These are phyloP conservation scores for Chamaecrista fasciculata DNA, from an alignment of 306 rosid species.

Conservation along the genomic window DNA sequence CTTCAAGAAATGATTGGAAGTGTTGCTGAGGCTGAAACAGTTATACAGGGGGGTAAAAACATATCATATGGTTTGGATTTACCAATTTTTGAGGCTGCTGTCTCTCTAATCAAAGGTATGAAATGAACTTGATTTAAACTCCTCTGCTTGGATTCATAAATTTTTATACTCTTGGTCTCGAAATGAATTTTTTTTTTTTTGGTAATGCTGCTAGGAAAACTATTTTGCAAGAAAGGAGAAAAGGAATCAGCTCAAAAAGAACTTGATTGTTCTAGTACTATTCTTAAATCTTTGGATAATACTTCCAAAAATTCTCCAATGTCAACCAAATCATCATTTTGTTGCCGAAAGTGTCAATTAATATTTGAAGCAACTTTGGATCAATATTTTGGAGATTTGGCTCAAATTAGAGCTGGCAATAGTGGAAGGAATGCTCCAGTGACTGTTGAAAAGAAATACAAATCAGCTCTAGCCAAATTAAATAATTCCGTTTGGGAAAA, in stretches of 20 bases:
- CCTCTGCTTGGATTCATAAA: constrained; percentile 18
- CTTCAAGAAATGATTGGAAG: constrained; percentile 75
- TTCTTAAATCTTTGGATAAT: too few species aligned
- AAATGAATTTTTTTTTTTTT: constrained; percentile 22
- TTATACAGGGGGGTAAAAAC: constrained; percentile 68
- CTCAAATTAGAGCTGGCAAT: constrained; percentile 43
- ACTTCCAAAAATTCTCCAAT: constrained; percentile 47
- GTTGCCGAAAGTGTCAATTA: constrained; percentile 81
- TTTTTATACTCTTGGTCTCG: constrained; percentile 18
- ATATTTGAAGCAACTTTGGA: constrained; percentile 59
- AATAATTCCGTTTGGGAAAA: constrained; percentile 60
- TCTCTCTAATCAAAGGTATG: constrained; percentile 77
- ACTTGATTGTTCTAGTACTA: constrained; percentile 56
- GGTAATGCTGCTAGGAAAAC: constrained; percentile 55
- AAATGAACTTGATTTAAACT: constrained; percentile 14
- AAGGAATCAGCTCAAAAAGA: constrained; percentile 77
- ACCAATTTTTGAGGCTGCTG: constrained; percentile 67
- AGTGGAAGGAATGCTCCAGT: constrained; percentile 28
- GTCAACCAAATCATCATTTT: constrained; percentile 36
- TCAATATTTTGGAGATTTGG: constrained; percentile 75
- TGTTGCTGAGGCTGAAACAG: constrained; percentile 73
- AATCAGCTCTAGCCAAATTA: constrained; percentile 61
- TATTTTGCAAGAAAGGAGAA: constrained; percentile 56
- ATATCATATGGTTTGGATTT: constrained; percentile 56
- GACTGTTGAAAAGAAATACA: constrained; percentile 58